Percentiles rank a stretch among this genome's conserved stretches.
These are phyloP conservation scores for Cystofilobasidium macerans DNA, from an alignment of 768 basidiomycete species.

Conservation along the genomic window DNA sequence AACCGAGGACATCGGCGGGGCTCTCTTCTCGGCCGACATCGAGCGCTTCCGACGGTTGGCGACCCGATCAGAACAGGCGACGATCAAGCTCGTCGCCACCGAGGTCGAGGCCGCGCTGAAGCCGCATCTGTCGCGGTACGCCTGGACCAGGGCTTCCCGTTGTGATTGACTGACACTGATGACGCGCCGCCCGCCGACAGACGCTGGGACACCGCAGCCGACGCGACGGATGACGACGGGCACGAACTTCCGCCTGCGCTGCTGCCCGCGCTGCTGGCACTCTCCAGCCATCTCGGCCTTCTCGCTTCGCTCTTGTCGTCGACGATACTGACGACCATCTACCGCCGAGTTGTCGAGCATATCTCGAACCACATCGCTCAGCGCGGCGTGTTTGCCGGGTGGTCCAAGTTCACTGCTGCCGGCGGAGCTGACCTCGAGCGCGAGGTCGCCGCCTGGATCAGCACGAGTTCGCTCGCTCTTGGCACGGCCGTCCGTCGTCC, in stretches of 20 bases:
- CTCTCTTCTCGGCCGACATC: conserved; percentile 71
- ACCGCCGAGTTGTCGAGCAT: conserved; percentile 59
- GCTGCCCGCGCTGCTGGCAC: conserved; percentile 60
- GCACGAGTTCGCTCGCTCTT: conserved; percentile 58
- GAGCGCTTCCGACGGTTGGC: conserved; percentile 52
- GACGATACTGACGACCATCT: conserved; percentile 42
- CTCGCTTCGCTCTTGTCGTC: conserved; percentile 59
- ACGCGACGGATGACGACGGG: conserved; percentile 30
- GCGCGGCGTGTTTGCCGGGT: conserved; percentile 69
- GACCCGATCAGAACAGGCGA: conserved; percentile 72
- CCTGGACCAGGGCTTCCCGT: too few relatives aligned
- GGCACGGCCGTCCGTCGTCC: conserved; percentile 40
- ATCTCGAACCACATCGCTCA: conserved; percentile 70
- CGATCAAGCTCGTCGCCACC: conserved; percentile 64
- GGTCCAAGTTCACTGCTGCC: conserved; percentile 46
- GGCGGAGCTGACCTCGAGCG: conserved; percentile 55
- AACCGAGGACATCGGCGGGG: conserved; percentile 43
- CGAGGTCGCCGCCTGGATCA: conserved; percentile 74
- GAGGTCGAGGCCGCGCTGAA: conserved; percentile 72
- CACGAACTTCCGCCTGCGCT: conserved; percentile 58
- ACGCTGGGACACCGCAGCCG: conserved; percentile 36
- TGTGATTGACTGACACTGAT: conserved; percentile 26
- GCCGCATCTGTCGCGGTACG: conserved; percentile 47
- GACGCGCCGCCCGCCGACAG: conserved; percentile 31
- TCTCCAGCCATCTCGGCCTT: conserved; percentile 66